Percentiles rank a stretch among this genome's conserved stretches.
These are phyloP conservation scores for Infundibulicybe gibba DNA, from an alignment of 768 basidiomycete genomes.

Conservation along the genomic window DNA sequence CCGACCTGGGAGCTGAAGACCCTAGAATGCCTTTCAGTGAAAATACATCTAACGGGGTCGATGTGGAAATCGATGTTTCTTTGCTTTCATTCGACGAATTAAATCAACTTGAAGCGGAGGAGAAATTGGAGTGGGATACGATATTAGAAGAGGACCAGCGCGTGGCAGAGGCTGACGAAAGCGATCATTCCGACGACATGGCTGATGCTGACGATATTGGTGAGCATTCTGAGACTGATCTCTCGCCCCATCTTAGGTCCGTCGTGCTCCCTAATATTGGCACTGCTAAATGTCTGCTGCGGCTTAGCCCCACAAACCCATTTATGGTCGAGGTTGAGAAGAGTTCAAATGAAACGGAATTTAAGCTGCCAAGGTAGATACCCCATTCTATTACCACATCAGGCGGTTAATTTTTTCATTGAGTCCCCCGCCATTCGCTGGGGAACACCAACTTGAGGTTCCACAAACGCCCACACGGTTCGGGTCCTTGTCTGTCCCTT, in stretches of 20 bases:
- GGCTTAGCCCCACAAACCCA: neutral
- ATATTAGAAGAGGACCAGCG: slow-evolving; percentile 1
- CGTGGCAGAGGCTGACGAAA: slow-evolving; percentile 5
- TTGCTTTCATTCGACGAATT: slow-evolving; percentile 51
- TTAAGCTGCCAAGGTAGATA: slow-evolving; percentile 4
- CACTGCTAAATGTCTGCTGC: too few relatives aligned
- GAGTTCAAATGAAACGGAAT: neutral
- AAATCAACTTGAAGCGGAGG: slow-evolving; percentile 19
- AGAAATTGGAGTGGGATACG: slow-evolving; percentile 10
- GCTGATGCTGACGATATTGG: slow-evolving; percentile 41
- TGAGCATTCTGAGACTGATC: too few relatives aligned
- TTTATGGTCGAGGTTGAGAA: slow-evolving; percentile 2
- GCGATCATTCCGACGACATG: slow-evolving; percentile 10
- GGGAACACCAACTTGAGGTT: too few relatives aligned
- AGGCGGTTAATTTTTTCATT: too few relatives aligned
- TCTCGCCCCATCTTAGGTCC: too few relatives aligned
- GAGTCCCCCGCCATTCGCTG: too few relatives aligned
- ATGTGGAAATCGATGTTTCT: slow-evolving; percentile 48
- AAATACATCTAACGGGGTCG: slow-evolving; percentile 11
- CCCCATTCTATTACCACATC: too few relatives aligned
- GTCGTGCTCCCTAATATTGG: too few relatives aligned
- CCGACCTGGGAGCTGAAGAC: neutral
- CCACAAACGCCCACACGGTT: too few relatives aligned
- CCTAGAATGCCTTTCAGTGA: slow-evolving; percentile 4
- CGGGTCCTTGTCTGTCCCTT: too few relatives aligned